Base-by-base conservation (phyloP, 108 stramenopile genomes). In the Aurantiochytrium sp. region DNA sequence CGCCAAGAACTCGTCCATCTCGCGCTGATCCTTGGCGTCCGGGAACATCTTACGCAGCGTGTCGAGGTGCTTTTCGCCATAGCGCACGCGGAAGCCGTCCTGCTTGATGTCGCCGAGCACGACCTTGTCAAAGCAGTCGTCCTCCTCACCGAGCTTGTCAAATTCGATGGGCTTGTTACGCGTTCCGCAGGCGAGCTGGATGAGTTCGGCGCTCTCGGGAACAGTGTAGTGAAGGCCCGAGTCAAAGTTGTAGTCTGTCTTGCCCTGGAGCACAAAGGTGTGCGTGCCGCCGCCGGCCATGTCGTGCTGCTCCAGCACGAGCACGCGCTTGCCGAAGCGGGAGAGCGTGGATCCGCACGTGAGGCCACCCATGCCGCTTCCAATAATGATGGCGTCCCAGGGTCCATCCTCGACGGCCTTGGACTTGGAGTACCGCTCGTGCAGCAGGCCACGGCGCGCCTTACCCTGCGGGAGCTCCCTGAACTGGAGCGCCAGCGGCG, bases 331-430 rank as follows among this genome's bases (percentile, higher is more conserved):
- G 19, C 93, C 95, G 59, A 93, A 93, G 12, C 95, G 90, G 0
- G 96, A 91, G 60, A 96, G 89, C 12, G 96, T 90, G 23, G 95
- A 93, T 4, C 95, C 97, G 92, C 96, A 96, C 18, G 95, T 95
- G 5, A 97, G 94, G 14, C 97, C 97, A 5, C 95, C 96, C 45
- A 97, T 91, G 12, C 97, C 97, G 55, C 94, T 94, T 25, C 97
- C 97, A 87, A 97, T 96, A 10, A 97, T 93, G 35, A 96, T 92
- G 45, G 92, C 93, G 91, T 97, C 97, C 5, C 94, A 94, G 88
- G 94, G 94, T n/a, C 94, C 87, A 28, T 58, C 58, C 55, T 25
- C 87, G n/a, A 23, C 87, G 0, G 42, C 28, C 58, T 87, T 87
- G 76, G 49, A n/a, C 4, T 83, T 83, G 45, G 76, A 53, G 51